These are phyloP conservation scores for Termitomyces sp. DNA, from an alignment of 768 basidiomycete species.

Conservation along the genomic window DNA sequence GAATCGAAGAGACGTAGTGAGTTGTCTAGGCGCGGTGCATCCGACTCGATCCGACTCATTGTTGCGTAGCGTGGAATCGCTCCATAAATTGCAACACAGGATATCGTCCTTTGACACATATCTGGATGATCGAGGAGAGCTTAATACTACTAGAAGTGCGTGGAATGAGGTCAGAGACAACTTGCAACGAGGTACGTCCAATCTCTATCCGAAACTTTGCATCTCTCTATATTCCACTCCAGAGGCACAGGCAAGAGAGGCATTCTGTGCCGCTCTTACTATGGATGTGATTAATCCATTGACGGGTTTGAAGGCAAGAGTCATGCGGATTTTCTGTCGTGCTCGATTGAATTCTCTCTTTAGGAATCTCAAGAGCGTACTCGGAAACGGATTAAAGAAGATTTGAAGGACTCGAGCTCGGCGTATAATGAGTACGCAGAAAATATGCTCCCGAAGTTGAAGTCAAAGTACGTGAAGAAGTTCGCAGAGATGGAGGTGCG, in stretches of 20 bases:
- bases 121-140: slow-evolving; percentile 69
- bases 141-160: slow-evolving; percentile 61
- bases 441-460: slow-evolving; percentile 74
- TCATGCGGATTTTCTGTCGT: background rate
- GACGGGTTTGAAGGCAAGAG: slow-evolving; percentile 56
- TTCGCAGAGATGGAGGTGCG: slow-evolving; percentile 84
- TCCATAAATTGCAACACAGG: slow-evolving; percentile 70
- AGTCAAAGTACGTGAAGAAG: slow-evolving; percentile 76
- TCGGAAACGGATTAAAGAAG: slow-evolving; percentile 89
- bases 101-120: slow-evolving; percentile 65
- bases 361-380: slow-evolving; percentile 91
- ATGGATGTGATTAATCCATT: slow-evolving; percentile 74
- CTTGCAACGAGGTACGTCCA: slow-evolving; percentile 65
- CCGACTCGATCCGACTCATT: slow-evolving; percentile 3
- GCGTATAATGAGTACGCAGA: slow-evolving; percentile 84
- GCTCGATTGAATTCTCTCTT: background rate
- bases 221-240: slow-evolving; percentile 13
- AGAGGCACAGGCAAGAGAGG: slow-evolving; percentile 83
- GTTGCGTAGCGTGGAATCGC: slow-evolving; percentile 60
- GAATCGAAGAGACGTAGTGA: slow-evolving; percentile 85
- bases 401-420: slow-evolving; percentile 72
- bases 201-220: background rate
- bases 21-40: slow-evolving; percentile 19
- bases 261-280: slow-evolving; percentile 69
- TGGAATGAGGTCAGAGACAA: slow-evolving; percentile 88